Evolutionary conservation across 2,329 filamentous ascomycete species (phyloP), one percentile per base, ranked within the genome.

Genomic region (Monosporascus ibericus): DNA sequence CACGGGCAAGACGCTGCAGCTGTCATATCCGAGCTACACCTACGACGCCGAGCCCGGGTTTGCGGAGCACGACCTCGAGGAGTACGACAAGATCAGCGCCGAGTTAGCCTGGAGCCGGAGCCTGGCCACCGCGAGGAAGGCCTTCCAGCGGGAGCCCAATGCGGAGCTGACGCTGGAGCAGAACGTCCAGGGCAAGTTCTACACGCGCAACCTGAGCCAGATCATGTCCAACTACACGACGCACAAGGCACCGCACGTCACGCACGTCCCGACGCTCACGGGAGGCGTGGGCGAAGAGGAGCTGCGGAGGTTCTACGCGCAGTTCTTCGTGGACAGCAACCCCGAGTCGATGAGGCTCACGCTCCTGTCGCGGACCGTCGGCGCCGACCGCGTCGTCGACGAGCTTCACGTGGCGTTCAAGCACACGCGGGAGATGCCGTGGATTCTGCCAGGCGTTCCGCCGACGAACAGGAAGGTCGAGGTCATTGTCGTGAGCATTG

Each of bases 71-170:
- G 82, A 89, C 52, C 66, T 88, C 34, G 83, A 87, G 2, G 81
- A 86, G 58, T 90, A 83, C 60, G 79, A 90, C 57, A 73, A 77
- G 9, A 72, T 87, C 3, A 78, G 79, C 0, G 80, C 85, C 2
- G 77, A 79, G n/a, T 63, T 90, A 20, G 86, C 87, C 0, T 90
- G 85, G 78, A 81, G 77, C n/a, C 75, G 88, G 7, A 85, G 81
- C 37, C 63, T 92, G 52, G 73, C 74, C 1, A 69, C 75, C 1
- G 72, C 88, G 37, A 75, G 84, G 40, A 77, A 76, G 54, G 86
- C 81, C 0, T 88, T 90, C 62, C 79, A 82, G 0, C 80, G 79
- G 0, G 75, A 77, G 47, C 81, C 82, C 24, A 81, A 88, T 50
- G 70, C 87, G 3, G 86, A 88, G 60, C 73, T 75, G 1, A 78